phyloP scores from a whole-genome alignment of 2,329 filamentous ascomycete species.

The Camillea tinctor region DNA sequence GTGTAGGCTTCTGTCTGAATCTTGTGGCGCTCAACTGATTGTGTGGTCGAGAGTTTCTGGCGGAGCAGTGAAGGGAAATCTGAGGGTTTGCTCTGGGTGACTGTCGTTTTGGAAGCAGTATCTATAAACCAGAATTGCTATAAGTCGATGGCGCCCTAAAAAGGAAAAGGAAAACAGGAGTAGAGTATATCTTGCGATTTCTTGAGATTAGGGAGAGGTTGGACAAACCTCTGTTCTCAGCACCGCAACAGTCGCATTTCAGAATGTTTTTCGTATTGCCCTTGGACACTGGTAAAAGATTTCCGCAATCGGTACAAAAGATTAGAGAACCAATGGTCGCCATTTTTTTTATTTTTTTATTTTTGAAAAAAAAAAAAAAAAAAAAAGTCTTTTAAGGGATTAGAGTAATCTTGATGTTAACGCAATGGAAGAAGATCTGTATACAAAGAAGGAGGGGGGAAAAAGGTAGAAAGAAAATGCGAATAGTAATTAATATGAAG shows the following conservation, averaged over 20 bases:
- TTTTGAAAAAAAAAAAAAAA: no score
- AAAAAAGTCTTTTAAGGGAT: no score
- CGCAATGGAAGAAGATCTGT: neutral
- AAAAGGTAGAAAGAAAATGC: no score
- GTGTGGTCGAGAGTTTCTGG: slow-evolving; percentile 83
- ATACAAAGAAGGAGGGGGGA: neutral
- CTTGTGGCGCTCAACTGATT: slow-evolving; percentile 76
- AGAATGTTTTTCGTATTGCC: slow-evolving; percentile 74
- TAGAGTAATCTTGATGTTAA: no score
- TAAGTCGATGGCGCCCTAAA: slow-evolving; percentile 6
- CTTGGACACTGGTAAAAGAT: slow-evolving; percentile 78
- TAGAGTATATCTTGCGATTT: neutral
- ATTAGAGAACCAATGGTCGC: slow-evolving; percentile 86
- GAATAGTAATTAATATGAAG: no score
- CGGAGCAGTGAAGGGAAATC: slow-evolving; percentile 90
- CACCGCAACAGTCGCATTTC: slow-evolving; percentile 81
- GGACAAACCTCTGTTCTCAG: slow-evolving; percentile 73
- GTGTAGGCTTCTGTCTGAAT: slow-evolving; percentile 67
- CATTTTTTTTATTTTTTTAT: slow-evolving; percentile 56
- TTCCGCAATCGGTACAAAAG: slow-evolving; percentile 92
- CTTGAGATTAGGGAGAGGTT: neutral
- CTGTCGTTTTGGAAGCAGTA: slow-evolving; percentile 70
- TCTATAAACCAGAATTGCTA: slow-evolving; percentile 45
- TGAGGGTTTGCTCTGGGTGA: slow-evolving; percentile 81
- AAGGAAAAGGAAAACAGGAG: neutral